Conservation (phyloP, 2,329 filamentous ascomycete genomes). For the Alternaria atra region DNA sequence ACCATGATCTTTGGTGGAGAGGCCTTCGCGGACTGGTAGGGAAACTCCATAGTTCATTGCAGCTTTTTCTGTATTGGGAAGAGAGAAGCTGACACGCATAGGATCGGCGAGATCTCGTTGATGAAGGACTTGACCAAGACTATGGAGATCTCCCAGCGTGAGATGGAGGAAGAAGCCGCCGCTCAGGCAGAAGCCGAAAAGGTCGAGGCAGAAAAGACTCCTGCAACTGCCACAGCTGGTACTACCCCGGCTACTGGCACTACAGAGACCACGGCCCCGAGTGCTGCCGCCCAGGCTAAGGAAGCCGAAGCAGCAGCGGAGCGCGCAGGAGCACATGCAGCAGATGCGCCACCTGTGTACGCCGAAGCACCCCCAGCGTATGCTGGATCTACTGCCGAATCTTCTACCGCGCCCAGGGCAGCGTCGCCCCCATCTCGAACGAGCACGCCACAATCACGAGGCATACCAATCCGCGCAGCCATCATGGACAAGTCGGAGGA, state of each 20-base stretch:
- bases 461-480: conserved; percentile 80
- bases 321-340: conserved; percentile 44
- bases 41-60: neutral
- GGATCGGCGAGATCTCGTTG: conserved; percentile 94
- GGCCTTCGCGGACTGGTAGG: conserved; percentile 83
- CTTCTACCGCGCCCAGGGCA: conserved; percentile 31
- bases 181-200: conserved; percentile 58
- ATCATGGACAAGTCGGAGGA: conserved; percentile 90
- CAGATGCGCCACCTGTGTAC: conserved; percentile 51
- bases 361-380: conserved; percentile 45
- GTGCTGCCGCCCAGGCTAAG: conserved; percentile 54
- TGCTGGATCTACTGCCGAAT: conserved; percentile 58
- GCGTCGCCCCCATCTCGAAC: conserved; percentile 54
- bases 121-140: conserved; percentile 99
- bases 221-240: conserved; percentile 23
- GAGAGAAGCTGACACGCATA: conserved; percentile 23
- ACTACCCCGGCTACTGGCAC: conserved; percentile 16
- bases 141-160: conserved; percentile 95
- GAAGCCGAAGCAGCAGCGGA: conserved; percentile 55
- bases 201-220: conserved; percentile 30
- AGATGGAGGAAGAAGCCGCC: conserved; percentile 74
- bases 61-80: neutral
- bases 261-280: conserved; percentile 24
- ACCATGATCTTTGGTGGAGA: conserved; percentile 98
- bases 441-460: conserved; percentile 60